These are phyloP conservation scores for Chamaecyparis obtusa DNA, from an alignment of 75 land plant species.

Conservation along the genomic window DNA sequence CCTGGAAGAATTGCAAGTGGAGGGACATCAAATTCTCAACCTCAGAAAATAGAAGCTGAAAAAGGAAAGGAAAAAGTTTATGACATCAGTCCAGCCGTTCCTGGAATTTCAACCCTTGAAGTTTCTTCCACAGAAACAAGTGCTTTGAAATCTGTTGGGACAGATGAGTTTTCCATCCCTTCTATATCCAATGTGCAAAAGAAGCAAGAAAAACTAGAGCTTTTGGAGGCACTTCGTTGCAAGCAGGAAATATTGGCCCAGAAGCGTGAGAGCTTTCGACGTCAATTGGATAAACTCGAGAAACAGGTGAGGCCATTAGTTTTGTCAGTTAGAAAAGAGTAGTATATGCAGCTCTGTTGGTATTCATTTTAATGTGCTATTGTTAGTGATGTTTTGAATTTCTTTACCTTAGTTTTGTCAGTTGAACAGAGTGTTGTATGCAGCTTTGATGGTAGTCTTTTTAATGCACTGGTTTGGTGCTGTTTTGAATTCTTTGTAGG, in stretches of 20 bases:
- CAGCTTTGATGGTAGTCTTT: conserved; percentile 4
- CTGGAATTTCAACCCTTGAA: conserved; percentile 16
- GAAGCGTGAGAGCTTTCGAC: conserved; percentile 83
- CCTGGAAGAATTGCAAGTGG: conserved; percentile 10
- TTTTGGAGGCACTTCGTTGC: conserved; percentile 79
- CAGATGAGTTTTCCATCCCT: conserved; percentile 38
- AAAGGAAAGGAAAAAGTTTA: conserved; percentile 44
- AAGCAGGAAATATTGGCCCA: conserved; percentile 86
- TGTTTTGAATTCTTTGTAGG: conserved; percentile 5
- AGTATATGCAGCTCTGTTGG: neutral
- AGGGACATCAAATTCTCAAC: conserved; percentile 16
- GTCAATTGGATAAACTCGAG: conserved; percentile 65
- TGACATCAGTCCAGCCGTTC: conserved; percentile 22
- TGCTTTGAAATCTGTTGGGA: conserved; percentile 16
- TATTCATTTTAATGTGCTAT: neutral
- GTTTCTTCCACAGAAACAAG: conserved; percentile 25
- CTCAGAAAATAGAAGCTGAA: conserved; percentile 23
- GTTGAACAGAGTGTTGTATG: neutral
- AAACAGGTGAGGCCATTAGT: conserved; percentile 59
- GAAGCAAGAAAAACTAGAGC: conserved; percentile 75
- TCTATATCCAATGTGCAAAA: conserved; percentile 36
- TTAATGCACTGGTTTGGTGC: neutral
- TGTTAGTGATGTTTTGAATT: neutral
- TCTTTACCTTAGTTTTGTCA: no score
- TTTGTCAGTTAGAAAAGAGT: neutral